Evolutionary conservation across 2,329 filamentous ascomycete species (phyloP).

Genomic region (Corinectria fuckeliana): DNA sequence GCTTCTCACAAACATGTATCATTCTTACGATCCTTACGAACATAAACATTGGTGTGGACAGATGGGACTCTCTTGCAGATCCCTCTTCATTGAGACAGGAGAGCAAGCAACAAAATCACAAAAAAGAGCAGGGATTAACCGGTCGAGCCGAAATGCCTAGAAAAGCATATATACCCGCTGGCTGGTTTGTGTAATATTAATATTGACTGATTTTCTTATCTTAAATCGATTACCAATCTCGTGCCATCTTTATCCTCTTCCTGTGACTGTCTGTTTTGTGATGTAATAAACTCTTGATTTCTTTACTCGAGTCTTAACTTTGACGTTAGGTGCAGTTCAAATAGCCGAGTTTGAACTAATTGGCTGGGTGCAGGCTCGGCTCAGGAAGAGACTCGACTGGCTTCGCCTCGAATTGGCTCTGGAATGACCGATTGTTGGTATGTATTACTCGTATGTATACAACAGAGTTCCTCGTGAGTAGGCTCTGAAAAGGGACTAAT

Average conservation of each 20-base stretch:
- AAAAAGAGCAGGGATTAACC: slow-evolving; percentile 34
- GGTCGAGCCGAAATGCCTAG: slow-evolving; percentile 39
- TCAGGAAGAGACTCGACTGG: too few relatives aligned
- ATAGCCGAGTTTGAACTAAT: too few relatives aligned
- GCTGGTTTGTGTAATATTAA: slow-evolving; percentile 45
- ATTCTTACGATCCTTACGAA: slow-evolving; percentile 67
- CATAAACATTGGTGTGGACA: slow-evolving; percentile 42
- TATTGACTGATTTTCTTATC: slow-evolving; percentile 34
- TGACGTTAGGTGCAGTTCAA: too few relatives aligned
- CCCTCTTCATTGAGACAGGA: slow-evolving; percentile 25
- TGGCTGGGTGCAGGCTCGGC: too few relatives aligned
- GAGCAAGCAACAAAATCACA: slow-evolving; percentile 27
- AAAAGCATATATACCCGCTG: slow-evolving; percentile 41
- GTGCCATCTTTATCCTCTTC: background rate
- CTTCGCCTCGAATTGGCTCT: too few relatives aligned
- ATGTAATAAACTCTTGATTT: too few relatives aligned
- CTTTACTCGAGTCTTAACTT: too few relatives aligned
- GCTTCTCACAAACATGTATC: slow-evolving; percentile 43
- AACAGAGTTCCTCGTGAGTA: too few relatives aligned
- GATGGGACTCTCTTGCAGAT: slow-evolving; percentile 25
- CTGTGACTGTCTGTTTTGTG: background rate
- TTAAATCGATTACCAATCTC: slow-evolving; percentile 27
- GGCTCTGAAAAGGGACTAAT: too few relatives aligned
- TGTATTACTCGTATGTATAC: too few relatives aligned
- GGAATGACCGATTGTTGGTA: too few relatives aligned